Evolutionary conservation across 345 rosid species (phyloP), one percentile per base, ranked within the genome.

Genomic region (Dipteronia dyeriana): DNA sequence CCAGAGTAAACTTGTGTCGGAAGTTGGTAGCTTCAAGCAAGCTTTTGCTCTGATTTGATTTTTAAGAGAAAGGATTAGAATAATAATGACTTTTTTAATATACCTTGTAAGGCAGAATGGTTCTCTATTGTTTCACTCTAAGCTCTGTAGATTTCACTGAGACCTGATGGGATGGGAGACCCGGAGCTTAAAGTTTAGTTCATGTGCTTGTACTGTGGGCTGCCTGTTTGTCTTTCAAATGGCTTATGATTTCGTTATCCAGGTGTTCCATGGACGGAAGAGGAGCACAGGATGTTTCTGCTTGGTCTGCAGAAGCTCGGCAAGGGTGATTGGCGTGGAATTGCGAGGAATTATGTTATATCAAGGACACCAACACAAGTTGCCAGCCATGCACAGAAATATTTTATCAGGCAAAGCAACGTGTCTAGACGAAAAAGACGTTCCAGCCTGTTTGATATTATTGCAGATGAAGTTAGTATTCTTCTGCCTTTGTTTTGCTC

Each of bases 301-400:
- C 80, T 97, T 75, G 98, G 99, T 71, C 85, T 97, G 57, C 97
- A 92, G 77, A 97, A 91, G 90, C 87, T 97, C 3, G 98, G 99
- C 10, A 97, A 97, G 90, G 99, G 99, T 61, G 99, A 97, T 81
- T 97, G 99, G 99, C 87, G 99, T 80, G 99, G 99, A 63, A 97
- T 97, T 84, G 92, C 99, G 0, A 88, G 97, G 47, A 97, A 88
- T 75, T 97, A 80, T 84, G 99, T 97, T 76, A 84, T 90, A 23
- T 85, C 97, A 9, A 87, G 98, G 87, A 91, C 99, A 29, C 99
- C 99, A 23, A 97, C 99, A 14, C 99, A 97, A 84, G 99, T 97
- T 26, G 99, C 99, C 72, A 97, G 99, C 77, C 99, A 97, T 85
- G 99, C 99, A 70, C 99, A 97, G 78, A 97, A 97, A 82, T 91